Base-by-base conservation (phyloP, 83 land plant species). In the Isoetes engelmannii region DNA sequence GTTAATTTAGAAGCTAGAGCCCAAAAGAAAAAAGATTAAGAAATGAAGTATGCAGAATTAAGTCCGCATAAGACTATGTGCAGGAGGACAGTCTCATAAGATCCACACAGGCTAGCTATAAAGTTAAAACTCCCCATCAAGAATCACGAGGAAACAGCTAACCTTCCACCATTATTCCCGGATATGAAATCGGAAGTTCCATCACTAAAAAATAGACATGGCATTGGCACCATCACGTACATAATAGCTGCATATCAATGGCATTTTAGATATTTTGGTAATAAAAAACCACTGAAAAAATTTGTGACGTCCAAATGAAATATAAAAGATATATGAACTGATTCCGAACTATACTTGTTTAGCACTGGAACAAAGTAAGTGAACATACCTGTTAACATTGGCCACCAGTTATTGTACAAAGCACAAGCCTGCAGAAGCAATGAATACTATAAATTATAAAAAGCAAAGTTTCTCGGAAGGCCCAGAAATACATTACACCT, bases 221-320 rank as follows among this genome's bases (percentile, higher is more conserved):
- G 68, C 68, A 65, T 65, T 18, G 68, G 68, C n/a, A 65, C n/a
- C 19, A 65, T 5, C 6, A 65, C 15, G 5, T 65, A 65, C 68
- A 65, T 65, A 4, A 65, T 8, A 13, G 13, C 68, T 65, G 68
- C 54, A 51, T 10, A 3, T 12, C 53, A 49, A 49, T 7, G 54
- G 3, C 54, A 51, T 10, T 15, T 12, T 12, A 51, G 54, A 51
- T 1, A 51, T 1, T 15, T 51, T 28, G 37, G 37, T 28, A 28
- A 28, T 28, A 2, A 28, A 28, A 28, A 28, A 28, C 37, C 37
- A 28, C 0, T 28, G 2, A 28, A 28, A 0, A 28, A 28, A 28
- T n/a, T n/a, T 28, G 37, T 28, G 37, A 28, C 37, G 2, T 2
- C 37, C 37, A 28, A 28, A 0, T 28, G 37, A 2, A 28, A 28